These are phyloP conservation scores for Cercospora canescens DNA, from an alignment of 2,329 filamentous ascomycete genomes.

Conservation along the genomic window DNA sequence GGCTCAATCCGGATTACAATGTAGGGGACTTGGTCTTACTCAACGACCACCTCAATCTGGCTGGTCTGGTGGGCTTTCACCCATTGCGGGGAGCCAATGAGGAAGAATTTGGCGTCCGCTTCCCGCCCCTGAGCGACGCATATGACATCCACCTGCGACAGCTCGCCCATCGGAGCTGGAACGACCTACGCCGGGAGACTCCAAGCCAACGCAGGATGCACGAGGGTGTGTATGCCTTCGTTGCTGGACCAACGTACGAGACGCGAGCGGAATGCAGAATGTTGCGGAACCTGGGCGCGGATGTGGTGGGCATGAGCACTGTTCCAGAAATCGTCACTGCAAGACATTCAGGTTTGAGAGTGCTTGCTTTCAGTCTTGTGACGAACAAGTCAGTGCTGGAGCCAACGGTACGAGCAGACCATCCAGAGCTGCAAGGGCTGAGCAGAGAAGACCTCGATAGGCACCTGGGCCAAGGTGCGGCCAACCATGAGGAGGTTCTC, in stretches of 20 bases:
- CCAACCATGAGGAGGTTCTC: conserved; percentile 66
- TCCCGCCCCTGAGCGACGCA: conserved; percentile 64
- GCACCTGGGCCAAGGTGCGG: conserved; percentile 59
- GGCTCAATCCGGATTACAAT: conserved; percentile 62
- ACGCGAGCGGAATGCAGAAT: conserved; percentile 66
- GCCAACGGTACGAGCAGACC: conserved; percentile 59
- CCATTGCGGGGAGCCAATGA: conserved; percentile 63
- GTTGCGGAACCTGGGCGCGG: conserved; percentile 61
- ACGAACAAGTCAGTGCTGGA: conserved; percentile 65
- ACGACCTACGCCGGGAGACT: conserved; percentile 45
- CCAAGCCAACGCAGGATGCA: conserved; percentile 55
- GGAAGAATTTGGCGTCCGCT: conserved; percentile 63
- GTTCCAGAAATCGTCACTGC: conserved; percentile 69
- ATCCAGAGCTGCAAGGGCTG: conserved; percentile 53
- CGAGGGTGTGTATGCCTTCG: conserved; percentile 67
- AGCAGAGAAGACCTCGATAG: conserved; percentile 53
- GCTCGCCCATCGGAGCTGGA: conserved; percentile 59
- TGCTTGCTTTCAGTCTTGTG: conserved; percentile 65
- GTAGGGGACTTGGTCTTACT: conserved; percentile 66
- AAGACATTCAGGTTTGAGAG: conserved; percentile 62
- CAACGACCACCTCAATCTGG: conserved; percentile 67
- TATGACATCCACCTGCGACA: conserved; percentile 64
- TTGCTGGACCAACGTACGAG: conserved; percentile 65
- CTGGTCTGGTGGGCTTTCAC: conserved; percentile 61
- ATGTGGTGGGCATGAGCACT: conserved; percentile 71